Base-by-base conservation (phyloP, 2,329 filamentous ascomycete genomes). In the Byssochlamys sp. region DNA sequence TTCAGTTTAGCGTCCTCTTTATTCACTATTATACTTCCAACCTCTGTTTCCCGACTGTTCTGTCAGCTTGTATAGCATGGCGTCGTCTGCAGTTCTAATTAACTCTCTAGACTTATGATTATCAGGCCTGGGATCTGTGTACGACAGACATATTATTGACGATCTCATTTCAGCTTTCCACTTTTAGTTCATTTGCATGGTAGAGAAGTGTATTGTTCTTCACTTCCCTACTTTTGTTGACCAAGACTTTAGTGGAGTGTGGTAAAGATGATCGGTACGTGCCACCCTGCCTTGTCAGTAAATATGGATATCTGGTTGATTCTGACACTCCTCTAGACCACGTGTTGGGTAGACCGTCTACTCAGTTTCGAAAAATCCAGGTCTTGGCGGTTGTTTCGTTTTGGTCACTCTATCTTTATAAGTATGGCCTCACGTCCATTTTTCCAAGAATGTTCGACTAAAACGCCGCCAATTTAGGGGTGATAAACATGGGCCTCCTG, bases 311-410 rank as follows among this genome's bases (percentile, higher is more conserved):
- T 51, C 10, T 27, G 5, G 24, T 51, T 51, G 25, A 51, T 51
- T 51, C 24, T 51, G 24, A 51, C 27, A 26, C 11, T 10, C 24
- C 2, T 27, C 49, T 55, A 85, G 92, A 97, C 75, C 92, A 97
- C 80, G 88, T 96, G 58, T 80, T 97, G 53, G 92, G 92, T 61
- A 86, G 90, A 62, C 92, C 92, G 33, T 96, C 91, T 60, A 85
- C 89, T 68, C 89, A 92, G 77, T 96, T 95, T 68, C 85, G 92
- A 62, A 90, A 95, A 68, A 86, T 95, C 54, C 92, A 97, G 73
- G 91, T 99, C 65, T 83, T 97, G 63, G 87, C 88, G 25, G 94
- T 97, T 12, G 81, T 97, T 57, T 85, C 89, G 0, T 94, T 97
- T 69, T 99, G 94, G 94, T 88, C 88, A 4, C 76, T 87, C 52